phyloP scores from a whole-genome alignment of 2,329 filamentous ascomycete genomes.

The Trichoderma koningii region DNA sequence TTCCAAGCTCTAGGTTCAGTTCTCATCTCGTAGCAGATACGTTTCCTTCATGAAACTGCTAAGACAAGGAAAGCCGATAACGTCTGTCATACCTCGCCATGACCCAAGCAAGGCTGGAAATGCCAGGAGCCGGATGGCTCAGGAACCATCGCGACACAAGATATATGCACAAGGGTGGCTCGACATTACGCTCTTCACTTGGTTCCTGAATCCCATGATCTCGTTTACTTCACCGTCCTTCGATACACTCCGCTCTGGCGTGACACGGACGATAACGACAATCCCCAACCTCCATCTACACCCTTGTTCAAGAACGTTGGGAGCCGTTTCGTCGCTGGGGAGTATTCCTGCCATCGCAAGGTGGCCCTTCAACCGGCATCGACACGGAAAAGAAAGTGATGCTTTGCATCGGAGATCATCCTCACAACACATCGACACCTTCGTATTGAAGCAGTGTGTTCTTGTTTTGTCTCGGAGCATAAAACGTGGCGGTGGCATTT shows the following conservation, averaged over 20 bases:
- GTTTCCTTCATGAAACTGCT: not conserved
- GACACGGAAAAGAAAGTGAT: not conserved
- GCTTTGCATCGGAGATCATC: not conserved
- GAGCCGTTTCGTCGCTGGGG: not conserved
- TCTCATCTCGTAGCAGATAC: not conserved
- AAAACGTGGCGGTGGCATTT: slow-evolving; percentile 14
- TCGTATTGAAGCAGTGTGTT: not conserved
- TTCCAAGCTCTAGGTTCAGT: not conserved
- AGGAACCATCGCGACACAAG: slow-evolving; percentile 9
- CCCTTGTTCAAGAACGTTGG: not conserved
- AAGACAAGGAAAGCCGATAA: not conserved
- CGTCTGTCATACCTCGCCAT: not conserved
- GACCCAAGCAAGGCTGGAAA: slow-evolving; percentile 4
- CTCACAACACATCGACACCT: not conserved
- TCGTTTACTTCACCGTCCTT: slow-evolving; percentile 17
- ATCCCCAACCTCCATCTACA: not conserved
- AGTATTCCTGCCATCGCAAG: not conserved
- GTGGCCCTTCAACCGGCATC: not conserved
- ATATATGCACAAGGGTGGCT: slow-evolving; percentile 19
- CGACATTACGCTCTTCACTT: slow-evolving; percentile 4
- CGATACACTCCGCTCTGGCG: slow-evolving; percentile 22
- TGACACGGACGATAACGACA: slow-evolving; percentile 16
- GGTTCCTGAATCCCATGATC: not conserved
- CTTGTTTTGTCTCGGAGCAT: slow-evolving; percentile 12
- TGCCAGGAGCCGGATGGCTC: slow-evolving; percentile 5